Evolutionary conservation across 768 basidiomycete species (phyloP), one percentile per base, ranked within the genome.

Genomic region (Chalciporus chontae): DNA sequence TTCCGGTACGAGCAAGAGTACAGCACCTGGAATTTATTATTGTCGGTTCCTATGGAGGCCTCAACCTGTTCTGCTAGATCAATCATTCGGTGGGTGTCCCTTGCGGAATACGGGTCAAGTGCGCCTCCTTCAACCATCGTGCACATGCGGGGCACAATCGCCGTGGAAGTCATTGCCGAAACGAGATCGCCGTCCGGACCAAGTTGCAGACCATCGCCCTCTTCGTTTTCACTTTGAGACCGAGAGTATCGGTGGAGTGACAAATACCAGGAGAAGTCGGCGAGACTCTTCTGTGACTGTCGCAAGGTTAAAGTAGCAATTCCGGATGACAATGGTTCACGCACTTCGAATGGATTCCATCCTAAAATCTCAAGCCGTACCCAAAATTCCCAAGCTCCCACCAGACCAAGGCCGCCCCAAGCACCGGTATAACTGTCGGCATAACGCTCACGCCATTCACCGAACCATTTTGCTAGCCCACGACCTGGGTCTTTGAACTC

Each of bases 301-400:
- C 37, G 38, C 26, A 32, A 47, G 31, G 27, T 48, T 60, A 26
- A 21, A 61, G 44, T 19, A 37, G 17, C 5, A 7, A 26, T 26
- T 17, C 27, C 32, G 29, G 27, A 47, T 32, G 29, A 21, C 17
- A 40, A 34, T 21, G 44, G 32, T 1, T 15, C 34, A 70, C 77
- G 54, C 60, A 88, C 92, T 71, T 87, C 79, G 19, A 94, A 74
- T 40, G 88, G 90, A 64, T 93, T 82, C 94, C 94, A 96, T 4
- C 85, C 88, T 10, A 91, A 70, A 54, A 85, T 76, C 70, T 97
- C 94, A 50, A 92, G 71, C 48, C 92, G 75, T n/a, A 82, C 82
- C 90, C 91, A 94, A 65, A 94, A 95, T 67, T 94, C 93, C 92
- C 93, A 95, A 42, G 90, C 89, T 43, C 84, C 84, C 1, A 94